These are phyloP conservation scores for Melanogaster broomeanus DNA, from an alignment of 768 basidiomycete genomes.

Conservation along the genomic window DNA sequence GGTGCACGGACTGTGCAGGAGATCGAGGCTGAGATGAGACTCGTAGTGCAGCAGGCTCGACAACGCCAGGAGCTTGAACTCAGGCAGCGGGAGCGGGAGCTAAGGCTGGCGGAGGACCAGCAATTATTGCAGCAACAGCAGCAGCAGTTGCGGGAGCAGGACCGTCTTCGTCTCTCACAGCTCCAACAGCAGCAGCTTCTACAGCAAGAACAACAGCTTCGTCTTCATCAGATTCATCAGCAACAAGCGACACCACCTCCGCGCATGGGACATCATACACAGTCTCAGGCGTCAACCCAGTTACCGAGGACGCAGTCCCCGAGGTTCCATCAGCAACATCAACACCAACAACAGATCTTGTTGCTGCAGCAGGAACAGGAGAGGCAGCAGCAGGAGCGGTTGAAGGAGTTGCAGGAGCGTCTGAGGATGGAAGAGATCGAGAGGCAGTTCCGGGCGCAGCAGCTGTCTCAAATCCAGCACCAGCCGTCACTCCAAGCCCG, in stretches of 20 bases:
- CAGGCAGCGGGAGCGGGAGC: slow-evolving; percentile 49
- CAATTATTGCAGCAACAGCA: slow-evolving; percentile 44
- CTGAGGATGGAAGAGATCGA: slow-evolving; percentile 66
- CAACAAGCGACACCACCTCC: slow-evolving; percentile 61
- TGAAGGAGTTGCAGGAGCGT: slow-evolving; percentile 65
- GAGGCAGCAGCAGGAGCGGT: slow-evolving; percentile 54
- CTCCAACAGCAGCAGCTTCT: slow-evolving; percentile 45
- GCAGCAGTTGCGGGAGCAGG: slow-evolving; percentile 44
- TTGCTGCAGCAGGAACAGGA: slow-evolving; percentile 71
- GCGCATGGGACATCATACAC: slow-evolving; percentile 54
- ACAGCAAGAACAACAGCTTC: slow-evolving; percentile 36
- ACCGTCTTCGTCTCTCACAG: slow-evolving; percentile 41
- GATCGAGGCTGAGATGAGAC: slow-evolving; percentile 84
- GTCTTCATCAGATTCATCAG: slow-evolving; percentile 40
- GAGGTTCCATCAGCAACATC: slow-evolving; percentile 75
- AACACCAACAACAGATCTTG: slow-evolving; percentile 70
- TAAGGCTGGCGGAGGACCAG: slow-evolving; percentile 33
- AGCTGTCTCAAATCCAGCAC: slow-evolving; percentile 49
- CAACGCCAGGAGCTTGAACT: slow-evolving; percentile 43
- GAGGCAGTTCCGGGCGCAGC: slow-evolving; percentile 57
- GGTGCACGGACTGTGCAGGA: slow-evolving; percentile 72
- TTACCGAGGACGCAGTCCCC: slow-evolving; percentile 70
- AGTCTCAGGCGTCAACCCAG: slow-evolving; percentile 12
- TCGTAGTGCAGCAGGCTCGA: slow-evolving; percentile 50
- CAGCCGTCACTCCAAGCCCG: slow-evolving; percentile 40